phyloP scores from a whole-genome alignment of 2,329 filamentous ascomycete species.

The Aspergillus sp. region DNA sequence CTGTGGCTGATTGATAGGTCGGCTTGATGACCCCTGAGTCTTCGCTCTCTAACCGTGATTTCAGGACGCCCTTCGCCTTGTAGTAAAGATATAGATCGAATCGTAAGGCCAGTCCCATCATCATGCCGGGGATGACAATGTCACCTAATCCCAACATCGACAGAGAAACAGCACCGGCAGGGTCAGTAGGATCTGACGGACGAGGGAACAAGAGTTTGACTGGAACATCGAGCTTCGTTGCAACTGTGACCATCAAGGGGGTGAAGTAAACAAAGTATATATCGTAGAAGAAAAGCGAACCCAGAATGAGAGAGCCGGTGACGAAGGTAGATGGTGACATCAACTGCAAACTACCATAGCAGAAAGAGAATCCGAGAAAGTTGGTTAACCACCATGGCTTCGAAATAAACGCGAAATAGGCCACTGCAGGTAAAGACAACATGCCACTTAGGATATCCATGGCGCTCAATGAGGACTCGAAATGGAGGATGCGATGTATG shows the following conservation, averaged over 20 bases:
- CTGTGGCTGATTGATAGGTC: conserved; percentile 57
- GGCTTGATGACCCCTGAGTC: conserved; percentile 29
- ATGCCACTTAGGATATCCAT: conserved; percentile 57
- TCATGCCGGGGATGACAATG: conserved; percentile 86
- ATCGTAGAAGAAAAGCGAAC: conserved; percentile 87
- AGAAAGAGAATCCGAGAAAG: conserved; percentile 81
- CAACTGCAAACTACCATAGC: conserved; percentile 76
- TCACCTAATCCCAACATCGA: conserved; percentile 93
- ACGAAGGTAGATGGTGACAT: conserved; percentile 87
- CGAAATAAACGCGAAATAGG: conserved; percentile 64
- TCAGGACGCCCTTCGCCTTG: conserved; percentile 59
- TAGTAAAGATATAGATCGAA: conserved; percentile 90
- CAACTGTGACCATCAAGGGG: conserved; percentile 62
- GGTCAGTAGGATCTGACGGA: conserved; percentile 52
- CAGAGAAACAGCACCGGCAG: conserved; percentile 42
- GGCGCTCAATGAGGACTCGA: conserved; percentile 45
- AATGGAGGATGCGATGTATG: conserved; percentile 52
- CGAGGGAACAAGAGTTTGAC: conserved; percentile 86
- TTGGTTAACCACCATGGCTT: conserved; percentile 77
- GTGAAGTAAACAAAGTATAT: conserved; percentile 68
- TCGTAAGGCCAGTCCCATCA: conserved; percentile 83
- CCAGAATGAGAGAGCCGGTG: conserved; percentile 75
- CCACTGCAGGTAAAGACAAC: conserved; percentile 54
- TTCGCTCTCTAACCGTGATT: conserved; percentile 23
- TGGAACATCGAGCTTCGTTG: conserved; percentile 83